These are phyloP conservation scores for Vanrija sp. DNA, from an alignment of 1,284 basidiomycete species.

Conservation along the genomic window DNA sequence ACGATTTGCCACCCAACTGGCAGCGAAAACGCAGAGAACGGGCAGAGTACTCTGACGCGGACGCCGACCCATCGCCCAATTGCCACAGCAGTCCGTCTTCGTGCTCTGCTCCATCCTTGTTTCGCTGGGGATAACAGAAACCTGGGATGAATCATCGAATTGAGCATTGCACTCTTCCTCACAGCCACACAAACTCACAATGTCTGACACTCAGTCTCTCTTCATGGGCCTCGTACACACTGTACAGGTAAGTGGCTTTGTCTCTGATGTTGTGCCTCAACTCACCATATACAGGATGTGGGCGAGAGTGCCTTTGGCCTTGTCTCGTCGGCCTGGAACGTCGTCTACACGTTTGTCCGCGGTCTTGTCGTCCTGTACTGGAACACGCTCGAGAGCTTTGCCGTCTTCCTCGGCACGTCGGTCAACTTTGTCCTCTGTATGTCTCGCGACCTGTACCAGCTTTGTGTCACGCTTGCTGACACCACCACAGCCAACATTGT, in stretches of 20 bases:
- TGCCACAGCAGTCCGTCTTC: too few relatives aligned
- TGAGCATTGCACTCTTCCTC: too few relatives aligned
- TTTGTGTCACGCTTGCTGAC: neutral
- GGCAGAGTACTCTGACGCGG: too few relatives aligned
- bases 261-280: neutral
- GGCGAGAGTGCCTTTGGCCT: constrained; percentile 28
- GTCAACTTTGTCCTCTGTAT: constrained; percentile 37
- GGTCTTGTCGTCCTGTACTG: constrained; percentile 28
- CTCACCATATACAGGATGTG: constrained; percentile 21
- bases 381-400: constrained; percentile 30
- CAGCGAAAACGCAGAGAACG: too few relatives aligned
- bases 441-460: constrained; percentile 4
- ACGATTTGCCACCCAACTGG: too few relatives aligned
- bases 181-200: constrained; percentile 9
- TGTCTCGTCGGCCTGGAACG: constrained; percentile 23
- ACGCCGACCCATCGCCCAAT: too few relatives aligned
- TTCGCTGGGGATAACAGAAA: neutral
- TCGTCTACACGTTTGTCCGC: constrained; percentile 28
- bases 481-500: constrained; percentile 33
- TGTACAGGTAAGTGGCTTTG: constrained; percentile 22
- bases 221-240: constrained; percentile 28
- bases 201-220: constrained; percentile 25
- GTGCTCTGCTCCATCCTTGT: neutral
- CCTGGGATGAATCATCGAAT: neutral
- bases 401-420: constrained; percentile 32